Base-by-base conservation (phyloP, 2,329 filamentous ascomycete species). In the Daldinia sp. region DNA sequence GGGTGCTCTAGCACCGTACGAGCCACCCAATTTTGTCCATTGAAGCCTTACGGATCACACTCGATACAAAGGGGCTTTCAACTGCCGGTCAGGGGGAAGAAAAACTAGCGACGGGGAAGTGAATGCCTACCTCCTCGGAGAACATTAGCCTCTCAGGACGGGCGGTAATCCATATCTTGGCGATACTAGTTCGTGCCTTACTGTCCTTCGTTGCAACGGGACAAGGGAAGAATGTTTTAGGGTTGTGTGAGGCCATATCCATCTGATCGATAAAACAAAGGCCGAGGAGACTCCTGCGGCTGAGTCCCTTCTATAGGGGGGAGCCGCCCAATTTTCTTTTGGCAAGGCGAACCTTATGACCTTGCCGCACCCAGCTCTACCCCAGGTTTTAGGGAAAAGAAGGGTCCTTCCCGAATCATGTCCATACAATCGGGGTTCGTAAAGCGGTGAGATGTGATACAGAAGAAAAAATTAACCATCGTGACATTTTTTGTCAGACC, bases 401-500 rank as follows among this genome's bases (percentile, higher is more conserved):
- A 39, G 39, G 42, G 33, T 44, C 30, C 39, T 41, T 46, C 41
- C 42, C 30, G 54, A 53, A 51, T 42, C 35, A 48, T 15, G 50
- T 50, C 37, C 23, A 37, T 37, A 64, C 55, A 48, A n/a, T 41
- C 51, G 56, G 50, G 67, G 46, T 61, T 57, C 53, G 46, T 60
- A 62, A 62, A 62, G 67, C 67, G 67, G 67, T 70, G 64, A 70
- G 60, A 42, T 64, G 60, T 65, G 44, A 48, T 39, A 67, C 67
- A 61, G 33, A 35, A 35, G 10, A 37, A 37, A 39, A 62, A 56
- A 33, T 51, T 59, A 56, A 62, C 64, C 67, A 65, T 65, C 64
- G 67, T 70, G 58, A 56, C 44, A 70, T 35, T 64, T 67, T 51
- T 33, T 65, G 41, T 64, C 57, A 42, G 54, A 50, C 54, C 15